These are phyloP conservation scores for Diaporthe ilicicola DNA, from an alignment of 2,329 filamentous ascomycete genomes.

Conservation along the genomic window DNA sequence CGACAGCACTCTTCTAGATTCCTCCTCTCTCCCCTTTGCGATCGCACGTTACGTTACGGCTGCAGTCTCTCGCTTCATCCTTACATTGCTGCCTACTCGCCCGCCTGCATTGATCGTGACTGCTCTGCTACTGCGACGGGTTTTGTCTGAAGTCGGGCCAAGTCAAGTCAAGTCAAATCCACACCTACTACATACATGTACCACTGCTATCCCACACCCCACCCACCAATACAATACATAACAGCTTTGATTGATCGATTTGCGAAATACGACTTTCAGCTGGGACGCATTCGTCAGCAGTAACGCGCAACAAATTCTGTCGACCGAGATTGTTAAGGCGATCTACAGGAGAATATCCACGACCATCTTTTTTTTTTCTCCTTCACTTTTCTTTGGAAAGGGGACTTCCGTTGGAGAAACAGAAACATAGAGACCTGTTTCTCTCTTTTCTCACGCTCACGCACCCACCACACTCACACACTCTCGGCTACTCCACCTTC, in stretches of 20 bases:
- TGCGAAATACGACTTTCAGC: slow-evolving; percentile 28
- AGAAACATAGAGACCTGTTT: neutral
- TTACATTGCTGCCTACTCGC: slow-evolving; percentile 6
- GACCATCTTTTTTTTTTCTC: neutral
- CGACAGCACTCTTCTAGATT: slow-evolving; percentile 4
- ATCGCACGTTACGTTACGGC: slow-evolving; percentile 14
- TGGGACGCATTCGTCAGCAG: slow-evolving; percentile 18
- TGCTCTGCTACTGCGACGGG: neutral
- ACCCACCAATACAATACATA: slow-evolving; percentile 2
- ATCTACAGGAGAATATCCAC: slow-evolving; percentile 22
- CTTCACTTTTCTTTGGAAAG: neutral
- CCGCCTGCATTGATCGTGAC: slow-evolving; percentile 8
- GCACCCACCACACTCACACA: neutral
- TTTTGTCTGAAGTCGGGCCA: slow-evolving; percentile 5
- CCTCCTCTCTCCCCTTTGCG: slow-evolving; percentile 7
- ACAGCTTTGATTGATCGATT: slow-evolving; percentile 25
- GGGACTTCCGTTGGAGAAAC: neutral
- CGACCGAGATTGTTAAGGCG: slow-evolving; percentile 25
- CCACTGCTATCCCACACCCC: slow-evolving; percentile 32
- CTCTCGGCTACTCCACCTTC: slow-evolving; percentile 16
- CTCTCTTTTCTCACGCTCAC: neutral
- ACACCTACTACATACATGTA: slow-evolving; percentile 32
- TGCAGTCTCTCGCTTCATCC: slow-evolving; percentile 22
- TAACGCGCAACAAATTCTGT: slow-evolving; percentile 16
- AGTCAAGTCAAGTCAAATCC: neutral